Evolutionary conservation across 208 protist species (phyloP), one percentile per base, ranked within the genome.

Genomic region (Trypanosoma avium): DNA sequence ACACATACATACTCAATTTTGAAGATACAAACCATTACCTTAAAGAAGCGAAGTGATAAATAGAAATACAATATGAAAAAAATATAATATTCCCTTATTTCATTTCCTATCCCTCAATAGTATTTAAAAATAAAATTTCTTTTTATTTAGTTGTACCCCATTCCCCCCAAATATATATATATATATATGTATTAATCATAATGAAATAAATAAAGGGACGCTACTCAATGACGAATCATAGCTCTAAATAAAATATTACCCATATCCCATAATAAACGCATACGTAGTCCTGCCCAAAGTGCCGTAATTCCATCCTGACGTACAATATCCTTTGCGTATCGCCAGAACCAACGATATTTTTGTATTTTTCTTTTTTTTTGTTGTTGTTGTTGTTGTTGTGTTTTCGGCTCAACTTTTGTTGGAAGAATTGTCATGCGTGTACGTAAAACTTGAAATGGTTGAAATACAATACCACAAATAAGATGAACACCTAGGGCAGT

Each of bases 291-390:
- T 0, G 83, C 64, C 81, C 81, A 94, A 17, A 94, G 71, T 52
- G 81, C 77, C 27, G 80, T 85, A 42, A 86, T 75, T 3, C 88
- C 88, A 46, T 94, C 88, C 43, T 81, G 70, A 21, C 64, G 67
- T 40, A 89, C 64, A 64, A 93, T 81, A 1, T 80, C 77, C 24
- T 60, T 53, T 2, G 75, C 77, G 46, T 82, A 88, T 52, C 86
- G 81, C 26, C 79, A 59, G 17, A 86, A 68, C 56, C 77, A 71
- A 17, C 60, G 36, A 59, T 86, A 84, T 48, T 56, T 12, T 56
- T 75, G 19, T n/a, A 42, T n/a, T 43, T 38, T 32, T 60, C 17
- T n/a, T 32, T 15, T 4, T 6, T n/a, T n/a, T n/a, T n/a, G n/a
- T n/a, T n/a, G n/a, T n/a, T n/a, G n/a, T n/a, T n/a, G n/a, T n/a